phyloP scores from a whole-genome alignment of 139 green algal species.

The Nannochloris sp. region DNA sequence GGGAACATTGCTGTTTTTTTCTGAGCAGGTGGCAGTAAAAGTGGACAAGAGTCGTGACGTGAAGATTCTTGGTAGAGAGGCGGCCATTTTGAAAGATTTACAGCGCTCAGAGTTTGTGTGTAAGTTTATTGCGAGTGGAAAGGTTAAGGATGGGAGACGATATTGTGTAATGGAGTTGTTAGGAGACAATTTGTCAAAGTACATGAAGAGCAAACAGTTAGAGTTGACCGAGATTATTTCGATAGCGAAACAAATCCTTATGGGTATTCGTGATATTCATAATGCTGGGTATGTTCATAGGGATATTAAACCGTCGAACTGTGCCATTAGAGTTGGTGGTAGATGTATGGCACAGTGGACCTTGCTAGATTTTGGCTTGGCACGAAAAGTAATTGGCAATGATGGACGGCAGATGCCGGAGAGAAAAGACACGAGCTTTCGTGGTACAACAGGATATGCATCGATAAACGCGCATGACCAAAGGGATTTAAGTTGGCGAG shows the following conservation, averaged over 20 bases:
- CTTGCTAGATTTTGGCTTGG: conserved; percentile 73
- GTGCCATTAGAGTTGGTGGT: conserved; percentile 24
- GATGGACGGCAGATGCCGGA: conserved; percentile 32
- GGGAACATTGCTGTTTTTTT: too few species aligned
- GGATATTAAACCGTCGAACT: conserved; percentile 84
- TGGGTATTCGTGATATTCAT: conserved; percentile 54
- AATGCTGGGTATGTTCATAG: conserved; percentile 54
- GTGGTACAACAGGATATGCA: conserved; percentile 71
- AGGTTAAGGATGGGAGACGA: conserved; percentile 37
- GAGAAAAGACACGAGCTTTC: conserved; percentile 53
- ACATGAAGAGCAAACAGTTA: conserved; percentile 19
- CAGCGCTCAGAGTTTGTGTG: conserved; percentile 24
- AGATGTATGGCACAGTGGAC: conserved; percentile 27
- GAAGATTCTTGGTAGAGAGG: conserved; percentile 43
- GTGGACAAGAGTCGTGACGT: conserved; percentile 43
- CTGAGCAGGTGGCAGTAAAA: conserved; percentile 50
- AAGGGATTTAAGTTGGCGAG: conserved; percentile 56
- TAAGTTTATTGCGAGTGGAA: conserved; percentile 21
- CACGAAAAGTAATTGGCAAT: conserved; percentile 36
- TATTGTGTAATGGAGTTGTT: conserved; percentile 80
- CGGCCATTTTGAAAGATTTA: conserved; percentile 39
- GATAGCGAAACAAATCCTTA: conserved; percentile 26
- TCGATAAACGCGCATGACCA: conserved; percentile 49
- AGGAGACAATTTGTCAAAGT: conserved; percentile 60
- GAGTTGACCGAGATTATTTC: conserved; percentile 22